These are phyloP conservation scores for Solanum megistacrolobum DNA, from an alignment of 257 asterid species.

Conservation along the genomic window DNA sequence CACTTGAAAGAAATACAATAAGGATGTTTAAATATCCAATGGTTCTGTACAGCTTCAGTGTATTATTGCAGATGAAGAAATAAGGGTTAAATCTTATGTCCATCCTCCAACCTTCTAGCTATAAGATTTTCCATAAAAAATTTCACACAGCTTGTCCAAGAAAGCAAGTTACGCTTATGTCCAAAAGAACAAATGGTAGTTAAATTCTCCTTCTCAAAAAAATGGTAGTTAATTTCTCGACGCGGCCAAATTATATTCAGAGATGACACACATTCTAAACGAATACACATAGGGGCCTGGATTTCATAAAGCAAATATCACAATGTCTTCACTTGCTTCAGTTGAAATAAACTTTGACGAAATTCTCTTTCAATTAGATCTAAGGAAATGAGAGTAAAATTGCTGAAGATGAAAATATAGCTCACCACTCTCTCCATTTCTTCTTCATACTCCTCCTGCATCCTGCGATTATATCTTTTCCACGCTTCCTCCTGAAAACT, in stretches of 20 bases:
- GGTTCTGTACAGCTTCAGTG: background rate
- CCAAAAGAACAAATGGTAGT: background rate
- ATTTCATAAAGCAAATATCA: background rate
- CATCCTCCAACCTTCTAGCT: background rate
- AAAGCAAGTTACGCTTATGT: background rate
- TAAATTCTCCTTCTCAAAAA: background rate
- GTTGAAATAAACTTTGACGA: background rate
- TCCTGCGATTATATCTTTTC: conserved; percentile 68
- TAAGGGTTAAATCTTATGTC: background rate
- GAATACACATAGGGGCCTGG: background rate
- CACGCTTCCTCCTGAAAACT: conserved; percentile 72
- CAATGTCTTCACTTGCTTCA: background rate
- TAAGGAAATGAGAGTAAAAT: background rate
- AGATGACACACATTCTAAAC: background rate
- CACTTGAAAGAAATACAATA: background rate
- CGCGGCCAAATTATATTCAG: background rate
- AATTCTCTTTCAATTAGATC: background rate
- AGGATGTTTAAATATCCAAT: background rate
- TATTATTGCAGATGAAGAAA: background rate
- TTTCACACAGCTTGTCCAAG: background rate
- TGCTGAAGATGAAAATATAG: conserved; percentile 3
- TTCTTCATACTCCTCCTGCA: conserved; percentile 95
- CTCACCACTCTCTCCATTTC: conserved; percentile 98
- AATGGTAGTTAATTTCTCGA: background rate
- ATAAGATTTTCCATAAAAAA: background rate